Conservation (phyloP, 768 basidiomycete genomes). For the Neoboletus brunneissimus region DNA sequence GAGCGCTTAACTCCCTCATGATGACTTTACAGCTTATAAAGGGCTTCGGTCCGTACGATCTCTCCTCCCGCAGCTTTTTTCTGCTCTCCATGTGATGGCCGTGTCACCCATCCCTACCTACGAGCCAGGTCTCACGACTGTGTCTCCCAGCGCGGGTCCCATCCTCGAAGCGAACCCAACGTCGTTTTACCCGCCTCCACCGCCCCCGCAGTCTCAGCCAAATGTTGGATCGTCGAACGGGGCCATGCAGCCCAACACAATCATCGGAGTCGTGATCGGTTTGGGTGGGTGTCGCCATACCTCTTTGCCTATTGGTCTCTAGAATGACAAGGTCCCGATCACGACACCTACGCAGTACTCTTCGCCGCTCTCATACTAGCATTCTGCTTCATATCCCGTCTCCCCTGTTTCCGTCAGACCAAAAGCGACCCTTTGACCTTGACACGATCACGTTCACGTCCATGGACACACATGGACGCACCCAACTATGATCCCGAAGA, state of each 20-base stretch:
- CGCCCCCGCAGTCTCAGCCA: background rate
- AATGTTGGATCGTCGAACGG: background rate
- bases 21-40: too few relatives aligned
- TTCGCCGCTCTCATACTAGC: conserved; percentile 12
- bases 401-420: background rate
- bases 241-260: conserved; percentile 9
- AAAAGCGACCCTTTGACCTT: background rate
- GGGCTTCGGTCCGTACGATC: background rate
- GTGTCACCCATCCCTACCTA: too few relatives aligned
- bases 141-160: background rate
- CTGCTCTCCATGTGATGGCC: background rate
- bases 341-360: conserved; percentile 1
- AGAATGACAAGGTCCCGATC: background rate
- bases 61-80: background rate
- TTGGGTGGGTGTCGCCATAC: conserved; percentile 6
- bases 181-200: background rate
- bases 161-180: background rate
- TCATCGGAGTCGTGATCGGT: conserved; percentile 11
- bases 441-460: background rate
- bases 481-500: background rate
- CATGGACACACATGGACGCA: background rate
- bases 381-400: conserved; percentile 1
- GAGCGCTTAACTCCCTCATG: background rate
- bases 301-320: background rate
- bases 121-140: background rate